These are phyloP conservation scores for Stentor coeruleus DNA, from an alignment of 73 alveolate genomes.

Conservation along the genomic window DNA sequence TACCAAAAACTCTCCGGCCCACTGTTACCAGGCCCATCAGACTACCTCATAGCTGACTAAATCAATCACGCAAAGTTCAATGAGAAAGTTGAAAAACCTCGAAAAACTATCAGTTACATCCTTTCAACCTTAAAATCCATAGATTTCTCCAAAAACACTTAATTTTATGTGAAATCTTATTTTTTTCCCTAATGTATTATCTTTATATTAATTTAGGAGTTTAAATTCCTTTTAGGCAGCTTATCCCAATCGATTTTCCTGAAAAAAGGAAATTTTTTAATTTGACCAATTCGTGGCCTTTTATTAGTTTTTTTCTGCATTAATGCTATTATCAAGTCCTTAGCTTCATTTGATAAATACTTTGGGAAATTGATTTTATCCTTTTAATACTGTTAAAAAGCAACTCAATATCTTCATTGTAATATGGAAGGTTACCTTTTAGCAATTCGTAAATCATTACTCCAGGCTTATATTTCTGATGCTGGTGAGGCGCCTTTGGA, in stretches of 20 bases:
- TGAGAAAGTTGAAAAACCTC: background rate
- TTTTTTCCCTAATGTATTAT: too few relatives aligned
- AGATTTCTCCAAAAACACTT: background rate
- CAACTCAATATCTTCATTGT: constrained; percentile 30
- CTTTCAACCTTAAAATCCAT: too few relatives aligned
- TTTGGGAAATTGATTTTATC: background rate
- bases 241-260: constrained; percentile 60
- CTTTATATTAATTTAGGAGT: too few relatives aligned
- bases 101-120: background rate
- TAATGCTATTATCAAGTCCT: constrained; percentile 36
- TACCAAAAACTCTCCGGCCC: constrained; percentile 2
- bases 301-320: constrained; percentile 62
- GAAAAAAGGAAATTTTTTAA: constrained; percentile 69
- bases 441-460: constrained; percentile 94
- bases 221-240: background rate
- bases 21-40: background rate
- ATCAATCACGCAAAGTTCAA: background rate
- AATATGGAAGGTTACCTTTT: constrained; percentile 93
- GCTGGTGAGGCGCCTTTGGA: constrained; percentile 90
- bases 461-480: constrained; percentile 94
- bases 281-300: constrained; percentile 61
- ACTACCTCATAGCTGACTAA: too few relatives aligned
- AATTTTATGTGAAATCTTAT: background rate
- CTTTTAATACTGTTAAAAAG: background rate
- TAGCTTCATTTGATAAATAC: background rate